A percentile compares a stretch with the other conserved stretches of the same genome.
Evolutionary conservation across 345 rosid genomes (phyloP).

Genomic region (Eucalyptus brandiana): DNA sequence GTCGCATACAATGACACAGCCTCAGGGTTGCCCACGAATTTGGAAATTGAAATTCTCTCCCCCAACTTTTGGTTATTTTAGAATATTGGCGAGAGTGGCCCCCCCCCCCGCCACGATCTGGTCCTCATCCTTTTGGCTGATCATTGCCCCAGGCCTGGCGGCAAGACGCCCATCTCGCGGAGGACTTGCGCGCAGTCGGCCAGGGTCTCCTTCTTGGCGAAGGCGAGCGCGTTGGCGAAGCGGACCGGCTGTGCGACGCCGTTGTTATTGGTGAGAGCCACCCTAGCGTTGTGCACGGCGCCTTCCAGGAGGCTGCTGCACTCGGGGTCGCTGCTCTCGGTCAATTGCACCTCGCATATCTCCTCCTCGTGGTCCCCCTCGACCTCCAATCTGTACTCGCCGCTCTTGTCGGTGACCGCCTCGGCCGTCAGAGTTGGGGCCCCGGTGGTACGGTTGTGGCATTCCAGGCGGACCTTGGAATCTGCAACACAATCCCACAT

Average conservation of each 20-base stretch:
- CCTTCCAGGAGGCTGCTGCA: not conserved
- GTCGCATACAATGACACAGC: not conserved
- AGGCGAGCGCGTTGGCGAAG: not conserved
- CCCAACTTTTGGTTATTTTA: not conserved
- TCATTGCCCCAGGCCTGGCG: not conserved
- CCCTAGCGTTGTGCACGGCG: not conserved
- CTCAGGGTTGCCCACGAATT: not conserved
- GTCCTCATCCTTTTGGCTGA: not conserved
- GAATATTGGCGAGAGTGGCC: not conserved
- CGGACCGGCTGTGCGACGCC: not conserved
- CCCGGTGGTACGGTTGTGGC: not conserved
- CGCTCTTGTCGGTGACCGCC: not conserved
- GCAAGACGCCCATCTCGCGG: conserved; percentile 1
- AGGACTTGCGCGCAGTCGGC: not conserved
- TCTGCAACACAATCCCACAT: not conserved
- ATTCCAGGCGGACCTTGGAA: not conserved
- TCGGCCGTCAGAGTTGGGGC: not conserved
- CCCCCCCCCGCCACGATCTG: not conserved
- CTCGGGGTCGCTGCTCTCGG: not conserved
- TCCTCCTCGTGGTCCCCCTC: conserved; percentile 10
- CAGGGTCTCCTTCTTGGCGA: not conserved
- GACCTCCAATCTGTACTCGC: not conserved
- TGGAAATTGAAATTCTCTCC: not conserved
- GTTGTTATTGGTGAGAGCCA: conserved; percentile 1
- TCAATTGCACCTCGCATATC: not conserved